Base-by-base conservation (phyloP, 176 grass and related monocot species). In the Oryza officinalis region DNA sequence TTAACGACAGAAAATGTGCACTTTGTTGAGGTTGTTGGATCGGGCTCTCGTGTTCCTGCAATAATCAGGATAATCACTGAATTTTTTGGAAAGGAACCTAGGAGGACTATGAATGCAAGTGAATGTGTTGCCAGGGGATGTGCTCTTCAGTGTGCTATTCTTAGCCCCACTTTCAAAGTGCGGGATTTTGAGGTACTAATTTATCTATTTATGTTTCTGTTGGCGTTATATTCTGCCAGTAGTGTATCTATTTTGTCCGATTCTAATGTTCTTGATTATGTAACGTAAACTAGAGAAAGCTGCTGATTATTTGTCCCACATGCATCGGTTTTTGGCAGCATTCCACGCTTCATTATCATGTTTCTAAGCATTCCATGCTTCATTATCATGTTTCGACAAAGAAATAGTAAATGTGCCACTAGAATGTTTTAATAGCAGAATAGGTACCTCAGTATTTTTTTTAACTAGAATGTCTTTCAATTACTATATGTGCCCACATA, bases 151-250 rank as follows among this genome's bases (percentile, higher is more conserved):
- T 97, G 95, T 89, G 95, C 95, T 61, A 92, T 97, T 50, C 92
- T 94, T 30, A 97, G 95, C 72, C 95, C 95, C 67, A 97, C 95
- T 43, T 97, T 97, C 64, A 97, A 89, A 94, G 95, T 97, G 23
- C 86, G 95, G 17, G 95, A 94, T 4, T 97, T 97, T 71, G 92
- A 97, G 95, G 95, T 97, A 89, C 65, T 13, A 14, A 27, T 8
- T 43, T 10, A 15, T 27, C 15, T 68, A 0, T 4, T 70, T 57
- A 64, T 46, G 13, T 83, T 45, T 54, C 30, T 27, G 5, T 30
- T 57, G 27, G 10, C 40, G 4, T 26, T 43, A 22, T 15, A 20
- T 64, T 74, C 30, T n/a, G 8, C 60, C 27, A 11, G 38, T 47
- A 46, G 46, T 52, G 14, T n/a, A 45, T 52, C 12, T 69, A 68